These are phyloP conservation scores for Tilletiopsis washingtonensis DNA, from an alignment of 1,284 basidiomycete genomes.

Conservation along the genomic window DNA sequence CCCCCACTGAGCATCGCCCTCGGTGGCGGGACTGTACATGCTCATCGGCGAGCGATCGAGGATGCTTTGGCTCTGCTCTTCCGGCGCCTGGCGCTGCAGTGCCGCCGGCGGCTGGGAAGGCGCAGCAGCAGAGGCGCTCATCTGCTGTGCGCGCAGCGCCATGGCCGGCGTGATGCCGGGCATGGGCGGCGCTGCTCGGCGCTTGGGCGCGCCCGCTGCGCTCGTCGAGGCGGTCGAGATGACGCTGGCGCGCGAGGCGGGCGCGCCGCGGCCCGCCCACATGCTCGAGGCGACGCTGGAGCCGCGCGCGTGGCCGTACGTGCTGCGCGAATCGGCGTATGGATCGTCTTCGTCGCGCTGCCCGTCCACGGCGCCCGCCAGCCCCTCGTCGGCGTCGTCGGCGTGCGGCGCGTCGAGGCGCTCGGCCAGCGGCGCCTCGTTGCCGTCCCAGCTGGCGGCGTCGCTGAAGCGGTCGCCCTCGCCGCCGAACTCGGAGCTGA, in stretches of 20 bases:
- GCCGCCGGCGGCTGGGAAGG: no score
- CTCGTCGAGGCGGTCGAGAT: neutral
- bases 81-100: no score
- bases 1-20: no score
- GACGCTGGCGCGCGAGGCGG: constrained; percentile 17
- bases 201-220: no score
- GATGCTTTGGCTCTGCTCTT: no score
- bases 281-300: constrained; percentile 31
- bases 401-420: neutral
- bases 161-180: constrained; percentile 3
- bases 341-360: constrained; percentile 11
- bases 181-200: constrained; percentile 19
- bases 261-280: constrained; percentile 27
- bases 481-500: constrained; percentile 3
- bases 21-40: no score
- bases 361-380: constrained; percentile 12
- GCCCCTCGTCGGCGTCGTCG: constrained; percentile 1
- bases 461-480: constrained; percentile 27
- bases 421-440: constrained; percentile 7
- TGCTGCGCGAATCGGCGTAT: neutral
- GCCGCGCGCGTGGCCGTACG: constrained; percentile 20
- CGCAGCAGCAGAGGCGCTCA: neutral
- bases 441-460: constrained; percentile 27
- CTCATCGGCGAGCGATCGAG: no score
- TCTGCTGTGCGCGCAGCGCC: neutral